Conservation (phyloP, 2,329 filamentous ascomycete species). For the Microdochium paspali region DNA sequence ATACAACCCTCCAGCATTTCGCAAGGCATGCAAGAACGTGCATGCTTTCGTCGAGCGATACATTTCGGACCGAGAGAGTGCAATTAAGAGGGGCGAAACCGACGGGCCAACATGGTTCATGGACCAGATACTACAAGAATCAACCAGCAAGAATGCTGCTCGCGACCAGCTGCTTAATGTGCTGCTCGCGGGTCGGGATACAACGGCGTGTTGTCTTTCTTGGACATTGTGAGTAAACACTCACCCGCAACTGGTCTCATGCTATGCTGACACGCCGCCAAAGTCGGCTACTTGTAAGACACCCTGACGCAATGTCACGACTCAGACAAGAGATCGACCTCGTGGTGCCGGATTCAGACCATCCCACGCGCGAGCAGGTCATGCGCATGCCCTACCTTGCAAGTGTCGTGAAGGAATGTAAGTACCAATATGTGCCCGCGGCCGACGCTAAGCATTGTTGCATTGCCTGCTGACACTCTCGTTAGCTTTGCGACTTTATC, state of each 20-base stretch:
- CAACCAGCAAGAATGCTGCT: slow-evolving; percentile 4
- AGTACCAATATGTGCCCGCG: neutral
- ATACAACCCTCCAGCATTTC: slow-evolving; percentile 15
- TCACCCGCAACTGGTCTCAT: too few species aligned
- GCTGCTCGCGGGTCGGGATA: slow-evolving; percentile 12
- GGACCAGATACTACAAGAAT: slow-evolving; percentile 1
- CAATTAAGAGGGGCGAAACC: neutral
- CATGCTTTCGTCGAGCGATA: slow-evolving; percentile 10
- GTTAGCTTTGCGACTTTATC: slow-evolving; percentile 35
- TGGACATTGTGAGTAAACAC: slow-evolving; percentile 14
- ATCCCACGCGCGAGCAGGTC: slow-evolving; percentile 9
- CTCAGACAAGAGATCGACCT: slow-evolving; percentile 3
- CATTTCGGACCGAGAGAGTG: slow-evolving; percentile 4
- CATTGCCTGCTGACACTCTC: neutral
- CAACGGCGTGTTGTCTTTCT: slow-evolving; percentile 12
- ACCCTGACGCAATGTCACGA: neutral
- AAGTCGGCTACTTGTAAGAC: neutral
- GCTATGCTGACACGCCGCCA: too few species aligned
- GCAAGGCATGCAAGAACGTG: slow-evolving; percentile 10
- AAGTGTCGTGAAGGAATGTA: slow-evolving; percentile 7
- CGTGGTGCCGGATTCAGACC: slow-evolving; percentile 6
- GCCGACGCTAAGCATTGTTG: neutral
- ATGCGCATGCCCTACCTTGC: slow-evolving; percentile 10
- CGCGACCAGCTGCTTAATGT: slow-evolving; percentile 14
- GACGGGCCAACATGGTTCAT: slow-evolving; percentile 1